Evolutionary conservation across 106 monocot genomes (phyloP).

Genomic region (Chionographis japonica): DNA sequence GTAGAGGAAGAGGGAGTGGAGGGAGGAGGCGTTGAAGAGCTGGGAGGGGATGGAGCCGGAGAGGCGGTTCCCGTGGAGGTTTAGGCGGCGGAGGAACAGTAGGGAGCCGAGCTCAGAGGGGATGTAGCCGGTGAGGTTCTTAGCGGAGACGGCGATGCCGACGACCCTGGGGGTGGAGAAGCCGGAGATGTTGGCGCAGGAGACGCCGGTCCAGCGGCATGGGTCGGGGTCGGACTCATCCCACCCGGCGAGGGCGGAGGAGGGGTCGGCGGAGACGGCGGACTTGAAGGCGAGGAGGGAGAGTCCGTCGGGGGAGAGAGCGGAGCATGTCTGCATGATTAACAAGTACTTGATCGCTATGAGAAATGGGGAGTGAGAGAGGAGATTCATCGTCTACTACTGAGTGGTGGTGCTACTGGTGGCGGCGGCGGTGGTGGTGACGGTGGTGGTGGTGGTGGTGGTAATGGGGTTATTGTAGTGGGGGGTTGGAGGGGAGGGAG

Average conservation of each 20-base stretch:
- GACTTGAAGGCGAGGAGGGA: constrained; percentile 78
- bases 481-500: no score
- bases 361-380: neutral
- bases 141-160: constrained; percentile 57
- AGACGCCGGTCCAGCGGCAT: constrained; percentile 75
- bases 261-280: constrained; percentile 65
- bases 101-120: constrained; percentile 82
- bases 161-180: constrained; percentile 52
- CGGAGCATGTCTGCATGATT: neutral
- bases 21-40: constrained; percentile 68
- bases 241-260: constrained; percentile 43
- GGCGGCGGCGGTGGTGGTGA: no score
- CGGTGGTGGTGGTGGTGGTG: no score
- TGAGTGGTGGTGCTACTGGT: no score
- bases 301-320: constrained; percentile 74
- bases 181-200: constrained; percentile 57
- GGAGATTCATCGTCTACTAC: no score
- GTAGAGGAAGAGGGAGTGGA: constrained; percentile 81
- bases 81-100: constrained; percentile 71
- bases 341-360: no score
- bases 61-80: constrained; percentile 70
- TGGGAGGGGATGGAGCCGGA: constrained; percentile 50
- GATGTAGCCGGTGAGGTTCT: constrained; percentile 85
- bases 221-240: constrained; percentile 48
- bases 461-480: no score